Evolutionary conservation across 1,284 basidiomycete genomes (phyloP), one percentile per base, ranked within the genome.

Genomic region (Thecaphora frezii): DNA sequence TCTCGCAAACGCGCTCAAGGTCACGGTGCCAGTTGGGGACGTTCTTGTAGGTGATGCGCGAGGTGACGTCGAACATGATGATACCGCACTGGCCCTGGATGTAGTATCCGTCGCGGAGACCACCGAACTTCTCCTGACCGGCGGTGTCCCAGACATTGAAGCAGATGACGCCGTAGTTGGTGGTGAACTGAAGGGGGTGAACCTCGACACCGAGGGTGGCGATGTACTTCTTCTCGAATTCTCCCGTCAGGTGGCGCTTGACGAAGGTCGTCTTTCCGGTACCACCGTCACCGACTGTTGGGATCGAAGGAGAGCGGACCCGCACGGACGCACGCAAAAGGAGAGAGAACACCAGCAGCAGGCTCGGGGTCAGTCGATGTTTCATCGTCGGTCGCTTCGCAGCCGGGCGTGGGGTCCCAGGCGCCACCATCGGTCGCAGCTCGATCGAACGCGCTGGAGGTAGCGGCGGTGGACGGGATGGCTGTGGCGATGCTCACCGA

Each of bases 91-190:
- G 93, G 74, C 96, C 96, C 59, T 66, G 71, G 54, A 75, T 74
- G 71, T 73, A 78, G 73, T 75, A 76, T 21, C 75, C 76, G 44
- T 77, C 74, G 45, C 75, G 70, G n/a, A 78, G 70, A 58, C 74
- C 76, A 55, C 74, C 73, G 43, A 99, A 99, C 84, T 98, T 98
- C 83, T 98, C 96, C 84, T 99, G 96, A 48, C 96, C 96, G 52
- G 96, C 96, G 41, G 96, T 99, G 83, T 99, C 96, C 96, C 96
- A 99, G 52, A 97, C 94, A 81, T 98, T 98, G 87, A 99, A 99
- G 84, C 90, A 90, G 84, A 99, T 93, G 55, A 89, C 92, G 76
- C 96, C 96, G 78, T 90, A 94, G 87, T 97, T 97, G 84, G 96
- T 99, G 78, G 91, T 85, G 86, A 99, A 99, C 66, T 75, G 83